Base-by-base conservation (phyloP, 441 rosid genomes). In the Gossypium aridum region DNA sequence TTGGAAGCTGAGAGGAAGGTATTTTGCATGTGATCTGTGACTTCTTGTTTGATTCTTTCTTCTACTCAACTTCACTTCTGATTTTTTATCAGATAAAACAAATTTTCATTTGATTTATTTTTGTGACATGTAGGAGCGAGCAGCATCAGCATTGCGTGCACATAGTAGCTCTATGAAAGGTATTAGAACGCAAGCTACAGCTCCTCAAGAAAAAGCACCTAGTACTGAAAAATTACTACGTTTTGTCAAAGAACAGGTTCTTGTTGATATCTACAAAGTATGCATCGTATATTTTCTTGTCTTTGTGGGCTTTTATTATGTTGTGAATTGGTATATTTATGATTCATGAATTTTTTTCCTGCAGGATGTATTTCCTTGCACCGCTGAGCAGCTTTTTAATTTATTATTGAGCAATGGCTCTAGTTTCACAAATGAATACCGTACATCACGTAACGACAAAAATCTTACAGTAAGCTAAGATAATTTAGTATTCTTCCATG, bases 1-100 rank as follows among this genome's bases (percentile, higher is more conserved):
- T 68, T 93, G 78, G 97, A 92, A 84, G 94, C 88, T 76, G 97
- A 96, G 75, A 96, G 91, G 89, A 96, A 92, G 99, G 99, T 94
- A 74, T 14, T 8, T 83, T 76, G 25, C 76, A 68, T 63, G 34
- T 51, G 34, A 65, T 75, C 57, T 55, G 4, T 71, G 69, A 70
- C 75, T 69, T 20, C 73, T 20, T 76, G 23, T 61, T 63, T 31
- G 20, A 23, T 67, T 49, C 16, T 64, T 28, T 74, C 28, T 45
- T 71, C 70, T 51, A 64, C 22, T 13, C 22, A 17, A 55, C 73
- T 31, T 28, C 70, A 22, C 17, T 68, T 47, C 45, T 54, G 54
- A 20, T 28, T 22, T 19, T 57, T 31, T n/a, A 26, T 26, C 39
- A 49, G 19, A 10, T 9, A 3, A 16, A 61, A 37, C 47, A 23